Conservation (phyloP, 2,329 filamentous ascomycete species). For the Tothia fuscella region DNA sequence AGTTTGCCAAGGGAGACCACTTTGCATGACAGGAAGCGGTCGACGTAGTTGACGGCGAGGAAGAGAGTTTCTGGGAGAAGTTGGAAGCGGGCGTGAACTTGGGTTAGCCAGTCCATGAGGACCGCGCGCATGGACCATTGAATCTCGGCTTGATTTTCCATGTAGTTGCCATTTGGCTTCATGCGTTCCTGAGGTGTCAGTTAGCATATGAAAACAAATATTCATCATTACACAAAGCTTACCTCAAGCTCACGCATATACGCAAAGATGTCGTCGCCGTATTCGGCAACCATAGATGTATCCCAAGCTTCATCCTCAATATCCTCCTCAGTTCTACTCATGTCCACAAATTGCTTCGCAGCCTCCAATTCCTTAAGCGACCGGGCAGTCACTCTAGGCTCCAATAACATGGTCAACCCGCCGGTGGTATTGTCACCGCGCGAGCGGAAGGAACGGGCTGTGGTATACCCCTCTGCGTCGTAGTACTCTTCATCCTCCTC, state of each 20-base stretch:
- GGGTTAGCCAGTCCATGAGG: conserved; percentile 94
- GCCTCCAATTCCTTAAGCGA: conserved; percentile 60
- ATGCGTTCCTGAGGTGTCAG: conserved; percentile 47
- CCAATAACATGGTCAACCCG: conserved; percentile 52
- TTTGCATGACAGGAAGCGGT: conserved; percentile 90
- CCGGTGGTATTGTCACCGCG: conserved; percentile 61
- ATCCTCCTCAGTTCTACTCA: conserved; percentile 56
- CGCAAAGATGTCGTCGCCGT: conserved; percentile 86
- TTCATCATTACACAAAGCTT: conserved; percentile 14
- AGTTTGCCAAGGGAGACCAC: conserved; percentile 90
- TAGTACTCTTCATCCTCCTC: conserved; percentile 68
- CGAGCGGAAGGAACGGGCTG: conserved; percentile 66
- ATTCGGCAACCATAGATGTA: conserved; percentile 95
- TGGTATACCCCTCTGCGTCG: conserved; percentile 58
- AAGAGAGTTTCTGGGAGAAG: conserved; percentile 92
- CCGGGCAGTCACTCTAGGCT: conserved; percentile 59
- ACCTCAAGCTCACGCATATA: conserved; percentile 90
- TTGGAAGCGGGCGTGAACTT: conserved; percentile 85
- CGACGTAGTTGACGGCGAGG: conserved; percentile 90
- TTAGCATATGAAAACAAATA: neutral
- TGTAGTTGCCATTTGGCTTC: conserved; percentile 84
- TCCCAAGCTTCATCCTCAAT: conserved; percentile 85
- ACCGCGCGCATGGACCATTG: conserved; percentile 98
- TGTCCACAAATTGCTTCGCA: conserved; percentile 54
- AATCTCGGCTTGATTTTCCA: conserved; percentile 94